A percentile compares a stretch with the other conserved stretches of the same genome.
Evolutionary conservation across 2,329 filamentous ascomycete genomes (phyloP).

Genomic region (Diaporthe sp.): DNA sequence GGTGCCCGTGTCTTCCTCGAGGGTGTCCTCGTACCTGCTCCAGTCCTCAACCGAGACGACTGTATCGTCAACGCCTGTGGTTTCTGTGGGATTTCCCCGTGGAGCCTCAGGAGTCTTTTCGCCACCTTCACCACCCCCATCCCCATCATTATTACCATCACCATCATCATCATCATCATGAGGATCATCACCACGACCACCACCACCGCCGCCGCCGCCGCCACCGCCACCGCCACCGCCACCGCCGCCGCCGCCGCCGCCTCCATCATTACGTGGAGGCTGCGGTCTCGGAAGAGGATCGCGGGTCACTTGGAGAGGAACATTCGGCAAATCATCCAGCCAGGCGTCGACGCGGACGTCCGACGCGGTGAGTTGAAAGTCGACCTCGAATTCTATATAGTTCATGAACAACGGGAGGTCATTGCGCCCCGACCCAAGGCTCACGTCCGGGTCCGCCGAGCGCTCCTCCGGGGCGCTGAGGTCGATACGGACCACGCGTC

Average conservation of each 20-base stretch:
- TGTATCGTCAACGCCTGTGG: too few species aligned
- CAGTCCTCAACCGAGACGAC: background rate
- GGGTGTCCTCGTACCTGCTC: background rate
- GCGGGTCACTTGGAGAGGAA: background rate
- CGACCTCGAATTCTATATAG: background rate
- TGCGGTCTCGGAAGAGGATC: background rate
- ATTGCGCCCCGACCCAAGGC: background rate
- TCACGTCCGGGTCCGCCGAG: background rate
- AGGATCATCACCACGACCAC: conserved; percentile 26
- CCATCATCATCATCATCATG: background rate
- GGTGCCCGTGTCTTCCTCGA: background rate
- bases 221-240: conserved; percentile 19
- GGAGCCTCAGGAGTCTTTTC: too few species aligned
- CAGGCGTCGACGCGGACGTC: background rate
- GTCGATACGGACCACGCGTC: background rate
- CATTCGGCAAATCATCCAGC: background rate
- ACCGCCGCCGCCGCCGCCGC: background rate
- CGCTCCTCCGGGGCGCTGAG: background rate
- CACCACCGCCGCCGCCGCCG: conserved; percentile 22
- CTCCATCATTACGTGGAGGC: background rate
- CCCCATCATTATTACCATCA: background rate
- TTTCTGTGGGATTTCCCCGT: too few species aligned
- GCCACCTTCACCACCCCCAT: too few species aligned
- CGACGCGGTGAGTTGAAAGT: background rate
- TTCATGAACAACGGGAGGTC: conserved; percentile 1